phyloP scores from a whole-genome alignment of 768 basidiomycete species.

The Clitopilus passeckerianus region DNA sequence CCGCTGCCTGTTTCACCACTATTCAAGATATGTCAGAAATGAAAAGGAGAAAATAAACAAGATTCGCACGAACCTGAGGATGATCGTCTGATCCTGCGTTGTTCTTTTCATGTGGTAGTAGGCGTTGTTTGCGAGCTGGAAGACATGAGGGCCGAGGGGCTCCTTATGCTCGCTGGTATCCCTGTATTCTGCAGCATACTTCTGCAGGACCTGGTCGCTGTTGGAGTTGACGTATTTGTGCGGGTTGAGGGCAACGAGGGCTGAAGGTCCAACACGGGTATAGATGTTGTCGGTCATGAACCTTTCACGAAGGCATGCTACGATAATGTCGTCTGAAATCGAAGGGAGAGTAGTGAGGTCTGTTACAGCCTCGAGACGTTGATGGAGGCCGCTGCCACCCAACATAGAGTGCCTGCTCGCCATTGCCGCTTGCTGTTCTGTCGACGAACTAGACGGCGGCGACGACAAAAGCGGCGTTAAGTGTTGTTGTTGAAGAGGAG shows the following conservation, averaged over 20 bases:
- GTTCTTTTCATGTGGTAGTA: conserved; percentile 97
- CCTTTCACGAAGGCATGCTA: conserved; percentile 79
- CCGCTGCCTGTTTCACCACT: conserved; percentile 93
- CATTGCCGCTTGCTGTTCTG: neutral
- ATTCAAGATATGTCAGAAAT: conserved; percentile 6
- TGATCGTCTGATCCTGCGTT: conserved; percentile 84
- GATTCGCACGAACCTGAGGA: conserved; percentile 63
- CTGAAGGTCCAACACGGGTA: conserved; percentile 65
- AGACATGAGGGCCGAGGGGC: conserved; percentile 79
- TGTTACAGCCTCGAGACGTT: conserved; percentile 65
- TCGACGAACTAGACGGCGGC: neutral
- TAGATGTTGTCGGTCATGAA: conserved; percentile 84
- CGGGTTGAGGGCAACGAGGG: conserved; percentile 85
- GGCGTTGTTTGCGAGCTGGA: conserved; percentile 84
- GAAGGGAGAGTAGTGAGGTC: conserved; percentile 67
- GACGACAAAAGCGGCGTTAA: neutral
- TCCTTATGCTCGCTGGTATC: conserved; percentile 63
- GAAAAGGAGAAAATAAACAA: neutral
- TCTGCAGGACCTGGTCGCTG: conserved; percentile 77
- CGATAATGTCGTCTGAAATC: conserved; percentile 79
- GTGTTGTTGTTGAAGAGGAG: neutral
- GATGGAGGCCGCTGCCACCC: conserved; percentile 35
- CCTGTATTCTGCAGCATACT: conserved; percentile 84
- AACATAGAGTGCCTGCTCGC: neutral
- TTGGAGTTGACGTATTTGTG: conserved; percentile 86